Base-by-base conservation (phyloP, 1,284 basidiomycete species). In the Apiotrichum gracile region DNA sequence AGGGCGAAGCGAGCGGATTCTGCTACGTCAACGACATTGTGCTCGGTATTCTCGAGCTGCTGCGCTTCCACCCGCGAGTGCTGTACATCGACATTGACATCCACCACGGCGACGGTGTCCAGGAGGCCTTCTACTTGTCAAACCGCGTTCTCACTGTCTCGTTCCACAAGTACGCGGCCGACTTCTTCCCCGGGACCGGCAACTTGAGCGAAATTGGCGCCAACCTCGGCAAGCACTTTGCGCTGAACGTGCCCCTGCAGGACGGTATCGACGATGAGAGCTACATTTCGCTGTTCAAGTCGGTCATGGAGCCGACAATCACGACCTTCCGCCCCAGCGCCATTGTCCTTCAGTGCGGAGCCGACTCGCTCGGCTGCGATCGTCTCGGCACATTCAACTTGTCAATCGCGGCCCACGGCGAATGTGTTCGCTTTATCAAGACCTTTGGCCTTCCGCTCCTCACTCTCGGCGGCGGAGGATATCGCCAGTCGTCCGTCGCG, bases 111-210 rank as follows among this genome's bases (percentile, higher is more conserved):
- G 93, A 97, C 65, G 93, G 92, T 25, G 92, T 97, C 7, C 93
- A 97, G 70, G 87, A 93, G 61, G 96, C 96, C 0, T 99, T 99
- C 75, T 99, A 97, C 76, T 87, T 93, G 64, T 90, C 91, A 34
- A 94, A 98, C 66, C 86, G 96, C 22, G 94, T 99, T 55, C 87
- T 97, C 83, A 98, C 96, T 0, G 90, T 97, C 21, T 97, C 94
- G 0, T 98, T 99, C 76, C 94, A 99, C 81, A 98, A 98, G 76
- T 99, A 97, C 77, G 93, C 89, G 2, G 91, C 91, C 58, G 91
- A 97, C 68, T 99, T 99, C 79, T 99, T 99, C 75, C 92, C 92
- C 0, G 91, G 91, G 0, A 97, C 92, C 0, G 92, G 92, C 16
- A 91, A 92, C 70, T 80, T 94, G 13, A 88, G 91, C 65, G 92